These are phyloP conservation scores for Niveomyces coronatus DNA, from an alignment of 2,329 filamentous ascomycete species.

Conservation along the genomic window DNA sequence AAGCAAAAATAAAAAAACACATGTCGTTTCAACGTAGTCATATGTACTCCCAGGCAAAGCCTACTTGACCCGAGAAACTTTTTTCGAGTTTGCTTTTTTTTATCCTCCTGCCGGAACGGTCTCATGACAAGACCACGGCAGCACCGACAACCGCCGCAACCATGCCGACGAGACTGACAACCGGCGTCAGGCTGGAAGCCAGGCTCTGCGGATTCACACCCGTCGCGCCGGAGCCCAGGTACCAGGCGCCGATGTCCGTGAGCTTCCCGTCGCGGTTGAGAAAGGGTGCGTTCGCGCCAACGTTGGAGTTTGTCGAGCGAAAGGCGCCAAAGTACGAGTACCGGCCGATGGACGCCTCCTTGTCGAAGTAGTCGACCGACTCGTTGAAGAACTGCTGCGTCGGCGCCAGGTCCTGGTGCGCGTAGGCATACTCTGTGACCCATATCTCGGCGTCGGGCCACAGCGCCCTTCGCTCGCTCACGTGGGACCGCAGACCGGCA, in stretches of 20 bases:
- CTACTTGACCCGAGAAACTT: too few species aligned
- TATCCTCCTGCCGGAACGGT: neutral
- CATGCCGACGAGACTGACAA: neutral
- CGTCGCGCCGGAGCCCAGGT: conserved; percentile 48
- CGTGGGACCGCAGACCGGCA: conserved; percentile 54
- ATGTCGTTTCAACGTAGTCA: too few species aligned
- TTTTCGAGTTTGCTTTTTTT: too few species aligned
- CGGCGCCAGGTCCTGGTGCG: conserved; percentile 42
- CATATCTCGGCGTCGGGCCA: conserved; percentile 56
- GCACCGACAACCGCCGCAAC: conserved; percentile 3
- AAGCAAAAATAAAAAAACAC: too few species aligned
- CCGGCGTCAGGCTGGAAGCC: neutral
- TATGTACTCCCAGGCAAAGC: too few species aligned
- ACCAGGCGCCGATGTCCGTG: conserved; percentile 69
- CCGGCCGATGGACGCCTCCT: conserved; percentile 42
- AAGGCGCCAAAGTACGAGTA: conserved; percentile 75
- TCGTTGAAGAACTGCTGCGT: conserved; percentile 61
- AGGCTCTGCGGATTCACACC: conserved; percentile 29
- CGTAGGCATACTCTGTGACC: conserved; percentile 67
- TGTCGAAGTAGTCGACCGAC: conserved; percentile 56
- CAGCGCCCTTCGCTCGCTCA: conserved; percentile 39
- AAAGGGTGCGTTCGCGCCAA: conserved; percentile 63
- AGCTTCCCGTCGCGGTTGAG: conserved; percentile 56
- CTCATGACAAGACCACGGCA: neutral
- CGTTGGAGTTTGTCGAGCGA: conserved; percentile 57